Base-by-base conservation (phyloP, 176 grass and related monocot genomes). In the Metroxylon sagu region DNA sequence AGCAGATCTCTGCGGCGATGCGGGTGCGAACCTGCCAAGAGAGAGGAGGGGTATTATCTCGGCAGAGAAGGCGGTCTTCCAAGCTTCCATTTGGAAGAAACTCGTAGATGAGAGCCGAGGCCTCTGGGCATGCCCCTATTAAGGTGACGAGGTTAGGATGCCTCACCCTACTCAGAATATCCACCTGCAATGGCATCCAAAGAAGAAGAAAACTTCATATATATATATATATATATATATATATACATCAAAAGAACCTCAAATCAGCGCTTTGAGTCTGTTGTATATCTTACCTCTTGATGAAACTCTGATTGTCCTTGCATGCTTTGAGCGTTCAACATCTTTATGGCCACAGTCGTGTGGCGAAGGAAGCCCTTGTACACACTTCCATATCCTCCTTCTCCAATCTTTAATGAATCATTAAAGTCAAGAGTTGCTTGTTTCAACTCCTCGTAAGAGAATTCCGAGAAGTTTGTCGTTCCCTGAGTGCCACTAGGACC, bases 101-200 rank as follows among this genome's bases (percentile, higher is more conserved):
- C 63, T 92, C 83, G 6, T 78, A 92, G 12, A 92, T 76, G 63
- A 92, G 49, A 5, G 39, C 76, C 57, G 78, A 77, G 5, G 72
- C 76, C 26, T 92, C 73, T 56, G 67, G 64, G 80, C 88, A 92
- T 68, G 79, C 72, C 50, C 83, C 83, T 57, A 86, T 67, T 28
- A 90, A 76, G 16, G 68, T 82, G 64, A 83, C 82, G 48, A 90
- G 80, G 79, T 90, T 77, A 15, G 79, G 87, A 78, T 95, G 84
- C 25, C 84, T 83, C 63, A 95, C 58, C 63, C 56, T 75, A 55
- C 75, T 64, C 19, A 95, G 65, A 62, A 55, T 50, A 35, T 88
- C 75, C 27, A 95, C 74, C 89, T 95, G 77, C 29, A 74, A 61
- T 43, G 35, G 35, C 14, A 43, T 43, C 1, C 35, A 43, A 3